Conservation (phyloP, 1,139 yeast species). For the Saccharomyces hybrid region DNA sequence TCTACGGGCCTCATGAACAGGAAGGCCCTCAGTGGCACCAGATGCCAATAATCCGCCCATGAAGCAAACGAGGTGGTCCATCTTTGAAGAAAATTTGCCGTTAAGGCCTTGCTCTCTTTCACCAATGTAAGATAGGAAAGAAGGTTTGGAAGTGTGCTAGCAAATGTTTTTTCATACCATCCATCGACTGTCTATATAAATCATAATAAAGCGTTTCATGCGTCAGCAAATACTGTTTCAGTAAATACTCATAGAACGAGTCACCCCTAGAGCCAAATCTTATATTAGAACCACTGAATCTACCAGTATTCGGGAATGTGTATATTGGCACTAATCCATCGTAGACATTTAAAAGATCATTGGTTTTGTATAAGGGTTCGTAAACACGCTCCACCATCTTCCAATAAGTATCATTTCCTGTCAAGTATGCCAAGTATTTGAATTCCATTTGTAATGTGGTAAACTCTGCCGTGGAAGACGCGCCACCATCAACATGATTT, state of each 20-base stretch:
- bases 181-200: conserved; percentile 71
- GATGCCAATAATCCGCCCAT: conserved; percentile 84
- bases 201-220: conserved; percentile 52
- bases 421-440: conserved; percentile 70
- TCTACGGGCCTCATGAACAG: conserved; percentile 45
- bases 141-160: conserved; percentile 57
- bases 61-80: conserved; percentile 93
- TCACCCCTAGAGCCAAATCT: conserved; percentile 89
- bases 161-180: conserved; percentile 63
- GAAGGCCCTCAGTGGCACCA: conserved; percentile 77
- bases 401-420: conserved; percentile 80
- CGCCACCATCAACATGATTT: conserved; percentile 60
- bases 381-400: conserved; percentile 65
- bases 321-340: conserved; percentile 82
- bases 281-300: conserved; percentile 55
- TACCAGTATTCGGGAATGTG: conserved; percentile 68
- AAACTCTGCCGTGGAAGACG: conserved; percentile 84
- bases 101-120: conserved; percentile 65
- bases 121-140: conserved; percentile 61
- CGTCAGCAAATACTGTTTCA: conserved; percentile 82
- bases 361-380: conserved; percentile 47
- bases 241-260: conserved; percentile 82
- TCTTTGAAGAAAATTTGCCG: conserved; percentile 58
- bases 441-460: conserved; percentile 84
- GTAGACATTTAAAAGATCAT: conserved; percentile 17